Evolutionary conservation across 306 rosid species (phyloP), one percentile per base, ranked within the genome.

Genomic region (Herpetospermum pedunculosum): DNA sequence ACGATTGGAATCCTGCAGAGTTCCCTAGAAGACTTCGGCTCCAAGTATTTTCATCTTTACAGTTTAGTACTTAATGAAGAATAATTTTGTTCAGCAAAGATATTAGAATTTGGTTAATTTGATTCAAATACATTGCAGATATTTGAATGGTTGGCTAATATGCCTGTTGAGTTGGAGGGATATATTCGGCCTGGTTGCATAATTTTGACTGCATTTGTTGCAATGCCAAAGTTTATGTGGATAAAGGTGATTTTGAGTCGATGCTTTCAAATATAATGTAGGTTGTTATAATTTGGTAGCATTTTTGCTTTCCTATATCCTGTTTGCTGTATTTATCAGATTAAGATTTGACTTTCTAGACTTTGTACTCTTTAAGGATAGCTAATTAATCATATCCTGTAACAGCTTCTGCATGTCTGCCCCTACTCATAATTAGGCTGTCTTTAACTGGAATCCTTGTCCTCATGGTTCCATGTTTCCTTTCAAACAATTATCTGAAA

Each of bases 1-100:
- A 95, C 62, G 99, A 95, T 81, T 95, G 99, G 99, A 95, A 95
- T 80, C 99, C 99, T 28, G 99, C 99, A 0, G 99, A 95, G 40
- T 95, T 95, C 70, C 99, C 99, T 54, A 89, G 99, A 87, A 81
- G 97, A 85, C 99, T 95, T 46, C 92, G 99, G 48, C 96, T 87
- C 84, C 99, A 95, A 95, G 99, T 95, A 95, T 70, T 86, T 88
- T 77, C 88, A 57, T 81, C 87, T 37, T 84, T 87, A 77, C 96
- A 87, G 96, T 91, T 95, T 89, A 88, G 92, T 89, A 85, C 85
- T 83, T 77, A 40, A 49, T 30, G 50, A 63, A 50, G 72, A 72
- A 79, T 72, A 75, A 53, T 70, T 73, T 74, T 71, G 70, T 35
- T 49, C 26, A 69, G 54, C 60, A 75, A 68, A 34, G 55, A 38